phyloP scores from a whole-genome alignment of 305 asterid species.

The Solanum hybrid region DNA sequence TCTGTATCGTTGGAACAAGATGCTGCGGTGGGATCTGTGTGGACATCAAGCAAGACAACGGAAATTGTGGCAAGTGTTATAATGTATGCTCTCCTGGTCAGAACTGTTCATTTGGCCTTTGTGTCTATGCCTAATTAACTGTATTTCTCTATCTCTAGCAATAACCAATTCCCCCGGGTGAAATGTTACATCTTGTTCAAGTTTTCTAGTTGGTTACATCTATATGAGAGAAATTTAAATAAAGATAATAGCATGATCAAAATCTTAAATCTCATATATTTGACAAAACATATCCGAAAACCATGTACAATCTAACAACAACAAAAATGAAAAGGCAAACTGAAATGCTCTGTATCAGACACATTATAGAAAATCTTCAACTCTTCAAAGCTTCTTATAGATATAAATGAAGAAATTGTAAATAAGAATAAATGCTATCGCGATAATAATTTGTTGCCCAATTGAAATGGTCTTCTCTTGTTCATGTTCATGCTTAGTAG shows the following conservation, averaged over 20 bases:
- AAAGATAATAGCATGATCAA: neutral
- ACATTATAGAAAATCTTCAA: neutral
- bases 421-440: slow-evolving; percentile 24
- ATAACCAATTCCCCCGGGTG: neutral
- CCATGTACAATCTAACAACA: neutral
- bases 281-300: neutral
- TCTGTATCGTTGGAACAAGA: slow-evolving; percentile 1
- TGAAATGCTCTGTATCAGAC: neutral
- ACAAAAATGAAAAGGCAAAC: neutral
- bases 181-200: neutral
- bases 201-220: neutral
- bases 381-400: slow-evolving; percentile 17
- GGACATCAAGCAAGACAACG: neutral
- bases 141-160: neutral
- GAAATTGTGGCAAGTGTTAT: slow-evolving; percentile 7
- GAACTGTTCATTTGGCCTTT: neutral
- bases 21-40: slow-evolving; percentile 5
- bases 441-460: slow-evolving; percentile 39
- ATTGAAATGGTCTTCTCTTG: slow-evolving; percentile 33
- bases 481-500: slow-evolving; percentile 7
- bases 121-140: neutral
- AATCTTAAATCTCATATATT: neutral
- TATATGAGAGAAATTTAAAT: neutral
- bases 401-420: slow-evolving; percentile 27
- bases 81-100: neutral